Base-by-base conservation (phyloP, 305 asterid genomes). In the Fraxinus sp. region DNA sequence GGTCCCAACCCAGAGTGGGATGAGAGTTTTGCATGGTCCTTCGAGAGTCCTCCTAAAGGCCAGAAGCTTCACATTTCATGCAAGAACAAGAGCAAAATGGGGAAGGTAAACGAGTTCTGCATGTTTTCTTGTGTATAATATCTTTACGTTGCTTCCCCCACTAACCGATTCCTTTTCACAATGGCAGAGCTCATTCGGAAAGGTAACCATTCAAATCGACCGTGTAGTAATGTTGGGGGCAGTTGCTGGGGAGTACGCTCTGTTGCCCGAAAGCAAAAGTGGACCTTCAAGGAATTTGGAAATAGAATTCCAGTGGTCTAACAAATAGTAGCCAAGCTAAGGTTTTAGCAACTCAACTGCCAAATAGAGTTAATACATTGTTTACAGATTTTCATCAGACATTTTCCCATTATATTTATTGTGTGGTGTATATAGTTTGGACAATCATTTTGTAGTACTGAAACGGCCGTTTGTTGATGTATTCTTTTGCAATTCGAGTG, bases 1-100 rank as follows among this genome's bases (percentile, higher is more conserved):
- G 98, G 99, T 46, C 98, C 97, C 83, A 94, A 91, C 84, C 98
- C 99, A 28, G 99, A 94, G 80, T 95, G 98, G 93, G 97, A 95
- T 0, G 99, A 95, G 88, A 95, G 97, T 89, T 95, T 95, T 78
- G 88, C 93, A 0, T 95, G 99, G 99, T 91, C 97, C 77, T 95
- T 94, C 68, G 99, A 95, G 88, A 93, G 99, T 86, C 98, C 98
- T 76, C 99, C 99, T 49, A 95, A 95, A 85, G 99, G 98, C 85
- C 98, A 94, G 92, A 95, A 95, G 89, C 98, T 95, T 81, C 99
- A 94, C 86, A 95, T 95, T 82, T 95, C 99, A 39, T 95, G 99
- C 98, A 95, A 95, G 92, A 95, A 95, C 86, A 93, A 95, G 94
- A 95, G 98, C 95, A 95, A 95, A 86, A 91, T 95, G 98, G 99